Evolutionary conservation across 768 basidiomycete species (phyloP), one percentile per base, ranked within the genome.

Genomic region (Collybia sp.): DNA sequence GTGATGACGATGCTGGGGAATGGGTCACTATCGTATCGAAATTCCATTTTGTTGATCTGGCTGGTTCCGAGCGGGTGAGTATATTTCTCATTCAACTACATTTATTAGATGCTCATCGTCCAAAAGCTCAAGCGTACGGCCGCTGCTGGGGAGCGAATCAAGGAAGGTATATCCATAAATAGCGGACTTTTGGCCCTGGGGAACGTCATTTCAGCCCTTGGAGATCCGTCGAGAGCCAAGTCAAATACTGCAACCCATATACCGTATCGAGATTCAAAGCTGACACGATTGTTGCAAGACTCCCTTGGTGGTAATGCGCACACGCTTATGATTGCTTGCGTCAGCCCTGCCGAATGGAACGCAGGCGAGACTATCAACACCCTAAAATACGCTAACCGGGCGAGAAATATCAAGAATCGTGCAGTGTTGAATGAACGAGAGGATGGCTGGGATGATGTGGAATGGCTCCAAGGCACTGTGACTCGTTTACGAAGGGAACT

Each of bases 81-180:
- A 42, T 49, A 11, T 46, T 43, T 31, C 32, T 39, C 19, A 6
- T 46, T 30, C 47, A n/a, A 31, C 31, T 38, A 16, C 8, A 39
- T 47, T 13, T 44, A 45, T 50, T 16, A 46, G 18, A 45, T 49
- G 58, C 60, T 49, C 58, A 43, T 48, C 30, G 19, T 16, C 19
- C 52, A 53, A 35, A 56, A 93, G 88, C 75, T 99, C 40, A 99
- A 99, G 66, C 84, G 96, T 36, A 99, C 96, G 8, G 90, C 93
- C 1, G 96, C 95, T 4, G 85, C 84, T 8, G 96, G 96, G 4
- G 95, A 97, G 52, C 87, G 95, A 46, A 91, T 95, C 65, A 98
- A 93, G 64, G 96, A 97, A 68, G 95, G 95, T n/a, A 96, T 96
- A 44, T 93, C 92, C 20, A 98, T 98, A 71, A 99, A 99, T 71